A percentile compares a stretch with the other conserved stretches of the same genome.
These are phyloP conservation scores for Arachnomyces sp. DNA, from an alignment of 2,329 filamentous ascomycete species.

Conservation along the genomic window DNA sequence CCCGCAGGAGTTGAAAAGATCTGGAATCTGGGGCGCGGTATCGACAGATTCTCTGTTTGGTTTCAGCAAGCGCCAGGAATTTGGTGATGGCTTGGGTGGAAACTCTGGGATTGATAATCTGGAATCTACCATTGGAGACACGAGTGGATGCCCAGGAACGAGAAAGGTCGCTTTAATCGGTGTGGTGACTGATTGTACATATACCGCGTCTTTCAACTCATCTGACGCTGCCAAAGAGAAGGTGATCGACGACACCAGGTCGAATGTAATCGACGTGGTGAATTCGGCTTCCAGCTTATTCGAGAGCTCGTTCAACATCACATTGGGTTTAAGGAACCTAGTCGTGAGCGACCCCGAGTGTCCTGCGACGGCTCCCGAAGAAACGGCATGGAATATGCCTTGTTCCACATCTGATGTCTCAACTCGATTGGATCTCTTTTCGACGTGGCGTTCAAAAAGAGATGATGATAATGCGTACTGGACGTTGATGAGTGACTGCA, in stretches of 20 bases:
- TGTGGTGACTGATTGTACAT: conserved; percentile 87
- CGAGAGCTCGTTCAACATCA: conserved; percentile 89
- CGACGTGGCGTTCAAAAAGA: conserved; percentile 71
- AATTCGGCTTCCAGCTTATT: conserved; percentile 82
- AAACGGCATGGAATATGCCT: conserved; percentile 73
- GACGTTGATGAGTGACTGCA: conserved; percentile 75
- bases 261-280: conserved; percentile 73
- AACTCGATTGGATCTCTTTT: conserved; percentile 77
- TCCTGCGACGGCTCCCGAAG: conserved; percentile 56
- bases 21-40: conserved; percentile 51
- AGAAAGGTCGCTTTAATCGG: conserved; percentile 86
- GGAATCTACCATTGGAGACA: conserved; percentile 67
- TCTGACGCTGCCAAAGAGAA: conserved; percentile 37
- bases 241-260: conserved; percentile 49
- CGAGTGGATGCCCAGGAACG: conserved; percentile 77
- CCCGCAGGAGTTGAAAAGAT: conserved; percentile 33
- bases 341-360: conserved; percentile 69
- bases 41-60: conserved; percentile 61
- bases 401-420: conserved; percentile 60
- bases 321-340: conserved; percentile 78
- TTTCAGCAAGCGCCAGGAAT: conserved; percentile 52
- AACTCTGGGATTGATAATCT: conserved; percentile 70
- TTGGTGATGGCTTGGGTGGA: conserved; percentile 53
- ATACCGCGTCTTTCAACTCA: conserved; percentile 63
- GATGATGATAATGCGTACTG: conserved; percentile 81